Evolutionary conservation across 192 early-diverging fungal species (phyloP).

Genomic region (Obelidium mucronatum): DNA sequence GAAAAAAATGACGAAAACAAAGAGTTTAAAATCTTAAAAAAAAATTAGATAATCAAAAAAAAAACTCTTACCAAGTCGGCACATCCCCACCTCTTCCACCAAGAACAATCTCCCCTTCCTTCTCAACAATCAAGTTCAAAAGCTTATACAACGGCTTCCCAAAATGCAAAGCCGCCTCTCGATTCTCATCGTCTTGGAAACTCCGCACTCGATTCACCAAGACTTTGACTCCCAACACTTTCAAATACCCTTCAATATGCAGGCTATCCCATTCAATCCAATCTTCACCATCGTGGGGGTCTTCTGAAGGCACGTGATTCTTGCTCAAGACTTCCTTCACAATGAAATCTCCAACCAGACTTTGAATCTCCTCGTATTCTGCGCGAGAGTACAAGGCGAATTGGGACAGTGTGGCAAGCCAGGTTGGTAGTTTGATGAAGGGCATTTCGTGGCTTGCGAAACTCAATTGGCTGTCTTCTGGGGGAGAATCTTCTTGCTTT

Average conservation of each 20-base stretch:
- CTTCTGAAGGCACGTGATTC: constrained; percentile 35
- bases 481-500: constrained; percentile 15
- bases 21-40: no score
- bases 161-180: constrained; percentile 36
- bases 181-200: constrained; percentile 36
- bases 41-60: not conserved
- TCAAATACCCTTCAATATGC: constrained; percentile 61
- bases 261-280: constrained; percentile 73
- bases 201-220: constrained; percentile 69
- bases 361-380: constrained; percentile 61
- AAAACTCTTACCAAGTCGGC: constrained; percentile 13
- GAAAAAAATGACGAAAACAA: no score
- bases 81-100: not conserved
- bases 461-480: constrained; percentile 40
- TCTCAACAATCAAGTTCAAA: constrained; percentile 65
- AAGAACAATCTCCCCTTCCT: constrained; percentile 72
- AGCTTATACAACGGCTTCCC: constrained; percentile 66
- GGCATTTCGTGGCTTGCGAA: constrained; percentile 30
- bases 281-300: constrained; percentile 50
- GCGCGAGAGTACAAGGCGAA: constrained; percentile 60
- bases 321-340: constrained; percentile 65
- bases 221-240: constrained; percentile 71
- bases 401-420: constrained; percentile 67
- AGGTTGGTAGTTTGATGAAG: constrained; percentile 23
- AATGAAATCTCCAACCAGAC: constrained; percentile 61